A percentile compares a stretch with the other conserved stretches of the same genome.
These are phyloP conservation scores for Sporothrix luriei DNA, from an alignment of 2,329 filamentous ascomycete species.

Conservation along the genomic window DNA sequence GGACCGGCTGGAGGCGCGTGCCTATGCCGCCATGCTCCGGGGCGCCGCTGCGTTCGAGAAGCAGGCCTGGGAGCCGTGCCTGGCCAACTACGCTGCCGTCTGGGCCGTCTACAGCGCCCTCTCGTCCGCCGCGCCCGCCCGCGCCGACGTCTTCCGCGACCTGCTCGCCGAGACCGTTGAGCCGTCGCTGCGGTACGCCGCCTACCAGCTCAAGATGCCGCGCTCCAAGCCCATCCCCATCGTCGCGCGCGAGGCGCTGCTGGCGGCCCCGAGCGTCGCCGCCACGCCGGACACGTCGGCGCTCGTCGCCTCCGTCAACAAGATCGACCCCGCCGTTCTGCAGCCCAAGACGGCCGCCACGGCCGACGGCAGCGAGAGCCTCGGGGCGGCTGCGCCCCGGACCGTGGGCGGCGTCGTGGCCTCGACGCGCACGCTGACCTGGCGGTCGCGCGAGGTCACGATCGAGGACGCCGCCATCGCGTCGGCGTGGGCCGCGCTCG, in stretches of 20 bases:
- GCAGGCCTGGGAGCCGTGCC: constrained; percentile 77
- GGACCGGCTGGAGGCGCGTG: constrained; percentile 81
- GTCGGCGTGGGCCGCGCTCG: constrained; percentile 73
- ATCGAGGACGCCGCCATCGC: constrained; percentile 94
- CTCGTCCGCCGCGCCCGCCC: constrained; percentile 57
- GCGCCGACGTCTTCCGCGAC: constrained; percentile 81
- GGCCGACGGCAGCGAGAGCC: constrained; percentile 40
- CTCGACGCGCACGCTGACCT: constrained; percentile 74
- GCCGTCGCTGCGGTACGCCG: constrained; percentile 89
- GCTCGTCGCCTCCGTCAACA: constrained; percentile 68
- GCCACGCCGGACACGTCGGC: constrained; percentile 68
- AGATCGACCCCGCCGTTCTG: constrained; percentile 68
- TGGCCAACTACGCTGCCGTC: constrained; percentile 73
- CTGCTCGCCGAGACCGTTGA: constrained; percentile 84
- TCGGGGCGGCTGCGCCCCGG: constrained; percentile 42
- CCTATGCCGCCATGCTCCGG: constrained; percentile 75
- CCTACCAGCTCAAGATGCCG: constrained; percentile 86
- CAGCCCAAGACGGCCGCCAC: constrained; percentile 54
- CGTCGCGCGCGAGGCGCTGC: constrained; percentile 79
- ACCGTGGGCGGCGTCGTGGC: constrained; percentile 48
- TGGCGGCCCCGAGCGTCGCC: constrained; percentile 61
- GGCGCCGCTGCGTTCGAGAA: constrained; percentile 85
- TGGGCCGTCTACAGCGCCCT: constrained; percentile 82
- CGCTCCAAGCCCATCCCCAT: constrained; percentile 79
- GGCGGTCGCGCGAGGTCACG: constrained; percentile 81